phyloP scores from a whole-genome alignment of 768 basidiomycete species.

The Suillus americanus region DNA sequence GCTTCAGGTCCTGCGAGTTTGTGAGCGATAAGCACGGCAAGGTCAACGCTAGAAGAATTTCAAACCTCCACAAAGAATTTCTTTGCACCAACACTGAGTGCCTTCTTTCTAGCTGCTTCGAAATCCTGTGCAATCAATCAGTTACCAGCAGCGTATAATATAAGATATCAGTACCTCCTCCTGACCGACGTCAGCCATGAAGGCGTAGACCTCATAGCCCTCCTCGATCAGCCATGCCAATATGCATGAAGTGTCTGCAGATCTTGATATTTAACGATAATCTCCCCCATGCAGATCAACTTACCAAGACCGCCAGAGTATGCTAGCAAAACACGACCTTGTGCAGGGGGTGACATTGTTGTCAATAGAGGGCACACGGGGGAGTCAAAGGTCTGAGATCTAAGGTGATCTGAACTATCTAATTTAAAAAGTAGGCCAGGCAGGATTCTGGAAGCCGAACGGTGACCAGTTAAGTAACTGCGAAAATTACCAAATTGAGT shows the following conservation, averaged over 20 bases:
- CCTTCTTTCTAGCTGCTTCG: constrained; percentile 86
- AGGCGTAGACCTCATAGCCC: constrained; percentile 95
- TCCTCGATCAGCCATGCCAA: constrained; percentile 98
- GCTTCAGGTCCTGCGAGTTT: constrained; percentile 75
- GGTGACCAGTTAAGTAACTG: neutral
- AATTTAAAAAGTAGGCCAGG: neutral
- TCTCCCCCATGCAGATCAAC: constrained; percentile 28
- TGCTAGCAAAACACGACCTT: constrained; percentile 91
- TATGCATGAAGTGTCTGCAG: constrained; percentile 95
- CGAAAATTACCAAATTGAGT: neutral
- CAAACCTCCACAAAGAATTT: constrained; percentile 89
- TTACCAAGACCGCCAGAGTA: constrained; percentile 97
- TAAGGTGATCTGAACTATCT: neutral
- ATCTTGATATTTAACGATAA: constrained; percentile 7
- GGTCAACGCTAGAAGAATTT: neutral
- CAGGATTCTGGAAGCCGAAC: neutral
- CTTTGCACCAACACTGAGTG: constrained; percentile 88
- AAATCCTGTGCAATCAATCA: constrained; percentile 66
- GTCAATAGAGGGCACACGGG: neutral
- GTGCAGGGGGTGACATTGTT: neutral
- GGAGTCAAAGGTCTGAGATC: neutral
- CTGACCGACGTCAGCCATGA: constrained; percentile 95
- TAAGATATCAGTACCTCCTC: constrained; percentile 59
- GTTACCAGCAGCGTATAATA: neutral
- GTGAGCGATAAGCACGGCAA: constrained; percentile 1